Base-by-base conservation (phyloP, 2,329 filamentous ascomycete genomes). In the Cordyceps cicadae region DNA sequence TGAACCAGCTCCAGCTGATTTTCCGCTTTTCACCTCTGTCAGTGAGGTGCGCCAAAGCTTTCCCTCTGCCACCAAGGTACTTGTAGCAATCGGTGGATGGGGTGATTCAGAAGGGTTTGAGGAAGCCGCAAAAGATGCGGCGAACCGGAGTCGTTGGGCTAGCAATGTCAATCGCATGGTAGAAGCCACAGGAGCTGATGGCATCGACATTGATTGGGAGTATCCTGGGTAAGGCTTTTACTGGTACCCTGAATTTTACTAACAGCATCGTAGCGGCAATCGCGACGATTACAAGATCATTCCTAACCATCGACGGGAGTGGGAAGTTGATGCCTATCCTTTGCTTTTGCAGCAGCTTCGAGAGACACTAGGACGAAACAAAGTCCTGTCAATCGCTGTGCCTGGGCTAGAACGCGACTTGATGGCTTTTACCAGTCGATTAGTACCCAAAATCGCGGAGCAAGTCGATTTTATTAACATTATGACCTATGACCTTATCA, bases 21-120 rank as follows among this genome's bases (percentile, higher is more conserved):
- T 79, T 73, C 78, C 80, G 0, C 70, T 87, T 6, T 86, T 85
- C 65, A 81, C 78, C 3, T 76, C 76, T 1, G 75, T 86, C 2
- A 67, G 70, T 3, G 69, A 76, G 14, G 75, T 79, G 15, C 80
- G 84, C 5, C 62, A 68, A 19, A 73, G 76, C 59, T 84, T 87
- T 62, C 71, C 72, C 7, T 62, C 72, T 0, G 76, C 76, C 29
- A 85, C 86, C 21, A 86, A 87, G 65, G 72, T 91, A 24, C 80
- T 87, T 75, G 79, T 91, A 43, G 87, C 88, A 21, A 84, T 92
- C 64, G 88, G 88, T 12, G 88, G 88, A 57, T 92, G 88, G 88
- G 87, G 87, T 0, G 86, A 90, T 62, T 85, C 81, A 0, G 70
- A 71, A 7, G 87, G 87, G 0, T 91, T 89, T 67, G 79, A 81